Percentiles rank a stretch among this genome's conserved stretches.
Evolutionary conservation across 768 basidiomycete genomes (phyloP).

Genomic region (Trametes cingulata): DNA sequence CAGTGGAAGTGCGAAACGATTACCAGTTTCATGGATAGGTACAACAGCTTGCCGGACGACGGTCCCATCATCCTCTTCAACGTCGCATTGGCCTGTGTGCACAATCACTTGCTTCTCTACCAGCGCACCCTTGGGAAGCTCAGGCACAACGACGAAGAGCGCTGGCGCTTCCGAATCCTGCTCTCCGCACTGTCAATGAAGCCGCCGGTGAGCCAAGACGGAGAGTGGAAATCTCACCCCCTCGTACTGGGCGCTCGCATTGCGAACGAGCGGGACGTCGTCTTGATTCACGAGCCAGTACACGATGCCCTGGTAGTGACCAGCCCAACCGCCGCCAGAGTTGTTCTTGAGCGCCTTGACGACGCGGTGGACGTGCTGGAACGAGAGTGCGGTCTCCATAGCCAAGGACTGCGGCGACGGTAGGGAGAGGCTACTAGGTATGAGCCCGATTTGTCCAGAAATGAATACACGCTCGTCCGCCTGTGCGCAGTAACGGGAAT

Average conservation of each 20-base stretch:
- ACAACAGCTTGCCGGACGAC: conserved; percentile 32
- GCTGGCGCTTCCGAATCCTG: conserved; percentile 38
- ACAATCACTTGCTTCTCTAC: conserved; percentile 76
- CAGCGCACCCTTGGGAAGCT: conserved; percentile 69
- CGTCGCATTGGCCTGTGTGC: conserved; percentile 63
- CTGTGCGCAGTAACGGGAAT: conserved; percentile 40
- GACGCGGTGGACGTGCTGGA: conserved; percentile 81
- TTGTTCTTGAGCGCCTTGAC: conserved; percentile 55
- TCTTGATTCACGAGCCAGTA: conserved; percentile 63
- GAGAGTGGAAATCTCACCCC: conserved; percentile 20
- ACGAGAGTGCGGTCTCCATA: conserved; percentile 68
- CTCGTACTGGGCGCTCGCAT: conserved; percentile 36
- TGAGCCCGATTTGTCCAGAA: conserved; percentile 93
- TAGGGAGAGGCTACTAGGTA: conserved; percentile 71
- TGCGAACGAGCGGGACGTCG: conserved; percentile 43
- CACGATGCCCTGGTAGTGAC: conserved; percentile 61
- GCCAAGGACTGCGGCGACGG: conserved; percentile 60
- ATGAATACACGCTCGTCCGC: conserved; percentile 77
- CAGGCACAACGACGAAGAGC: conserved; percentile 61
- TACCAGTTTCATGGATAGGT: conserved; percentile 47
- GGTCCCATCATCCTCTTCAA: conserved; percentile 52
- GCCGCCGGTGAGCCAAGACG: too few relatives aligned
- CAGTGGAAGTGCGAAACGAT: background rate
- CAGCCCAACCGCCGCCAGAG: conserved; percentile 59
- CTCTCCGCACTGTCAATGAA: background rate